Evolutionary conservation across 768 basidiomycete species (phyloP).

Genomic region (Mrakia gelida): DNA sequence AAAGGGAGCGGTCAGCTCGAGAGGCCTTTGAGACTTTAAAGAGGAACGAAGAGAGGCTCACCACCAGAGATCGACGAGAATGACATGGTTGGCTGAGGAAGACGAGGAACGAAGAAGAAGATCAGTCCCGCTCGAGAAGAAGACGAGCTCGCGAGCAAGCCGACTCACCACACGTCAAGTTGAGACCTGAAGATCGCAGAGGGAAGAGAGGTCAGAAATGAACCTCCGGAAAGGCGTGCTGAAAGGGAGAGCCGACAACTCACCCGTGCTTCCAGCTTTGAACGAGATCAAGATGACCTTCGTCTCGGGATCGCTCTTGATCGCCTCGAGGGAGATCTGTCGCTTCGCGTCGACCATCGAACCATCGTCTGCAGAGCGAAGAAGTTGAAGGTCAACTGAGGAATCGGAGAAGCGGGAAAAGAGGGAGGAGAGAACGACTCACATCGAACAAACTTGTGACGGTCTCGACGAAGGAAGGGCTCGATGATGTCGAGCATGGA

Average conservation of each 20-base stretch:
- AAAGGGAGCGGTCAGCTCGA: not conserved
- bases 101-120: slow-evolving; percentile 16
- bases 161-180: slow-evolving; percentile 27
- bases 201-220: not conserved
- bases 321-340: slow-evolving; percentile 66
- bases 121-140: slow-evolving; percentile 1
- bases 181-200: slow-evolving; percentile 15
- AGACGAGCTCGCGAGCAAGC: not conserved
- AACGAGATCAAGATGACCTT: slow-evolving; percentile 89
- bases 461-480: slow-evolving; percentile 67
- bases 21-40: not conserved
- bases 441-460: slow-evolving; percentile 80
- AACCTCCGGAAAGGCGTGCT: not conserved
- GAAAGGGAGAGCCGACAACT: slow-evolving; percentile 8
- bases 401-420: not conserved
- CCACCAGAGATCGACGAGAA: slow-evolving; percentile 91
- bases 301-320: slow-evolving; percentile 57
- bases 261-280: slow-evolving; percentile 91
- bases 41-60: slow-evolving; percentile 28
- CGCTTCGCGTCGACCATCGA: slow-evolving; percentile 73
- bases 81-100: slow-evolving; percentile 84
- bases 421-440: slow-evolving; percentile 44
- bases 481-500: slow-evolving; percentile 76
- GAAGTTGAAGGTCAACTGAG: not conserved
- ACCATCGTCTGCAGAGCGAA: slow-evolving; percentile 70